phyloP scores from a whole-genome alignment of 495 filamentous ascomycete genomes.

The Talaromyces thailandensis region DNA sequence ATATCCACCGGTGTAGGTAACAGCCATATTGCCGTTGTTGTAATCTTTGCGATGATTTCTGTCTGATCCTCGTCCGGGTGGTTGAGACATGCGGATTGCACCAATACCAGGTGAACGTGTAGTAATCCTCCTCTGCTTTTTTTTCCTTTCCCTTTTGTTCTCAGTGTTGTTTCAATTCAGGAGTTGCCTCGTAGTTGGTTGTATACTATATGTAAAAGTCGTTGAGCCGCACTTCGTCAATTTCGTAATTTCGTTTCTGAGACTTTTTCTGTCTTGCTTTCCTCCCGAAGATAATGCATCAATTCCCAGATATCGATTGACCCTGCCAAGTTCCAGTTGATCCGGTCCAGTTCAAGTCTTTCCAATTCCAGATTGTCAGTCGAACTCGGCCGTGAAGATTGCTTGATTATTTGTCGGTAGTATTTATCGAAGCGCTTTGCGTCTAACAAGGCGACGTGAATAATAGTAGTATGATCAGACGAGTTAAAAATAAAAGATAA shows the following conservation, averaged over 20 bases:
- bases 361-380: neutral
- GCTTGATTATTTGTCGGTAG: neutral
- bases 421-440: neutral
- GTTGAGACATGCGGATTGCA: conserved; percentile 7
- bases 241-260: neutral
- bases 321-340: neutral
- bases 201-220: neutral
- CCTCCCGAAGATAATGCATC: neutral
- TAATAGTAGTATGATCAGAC: neutral
- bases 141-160: neutral
- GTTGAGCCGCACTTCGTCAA: neutral
- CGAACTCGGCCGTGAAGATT: neutral
- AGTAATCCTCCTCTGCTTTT: neutral
- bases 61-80: conserved; percentile 11
- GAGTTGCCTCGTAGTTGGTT: neutral
- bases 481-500: neutral
- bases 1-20: conserved; percentile 32
- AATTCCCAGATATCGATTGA: neutral
- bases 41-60: conserved; percentile 8
- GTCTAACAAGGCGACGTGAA: neutral
- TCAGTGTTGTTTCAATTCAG: neutral
- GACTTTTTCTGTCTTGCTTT: neutral
- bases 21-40: conserved; percentile 25
- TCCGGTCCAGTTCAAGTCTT: neutral
- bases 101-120: neutral